These are phyloP conservation scores for Teratosphaeria viscida DNA, from an alignment of 2,329 filamentous ascomycete genomes.

Conservation along the genomic window DNA sequence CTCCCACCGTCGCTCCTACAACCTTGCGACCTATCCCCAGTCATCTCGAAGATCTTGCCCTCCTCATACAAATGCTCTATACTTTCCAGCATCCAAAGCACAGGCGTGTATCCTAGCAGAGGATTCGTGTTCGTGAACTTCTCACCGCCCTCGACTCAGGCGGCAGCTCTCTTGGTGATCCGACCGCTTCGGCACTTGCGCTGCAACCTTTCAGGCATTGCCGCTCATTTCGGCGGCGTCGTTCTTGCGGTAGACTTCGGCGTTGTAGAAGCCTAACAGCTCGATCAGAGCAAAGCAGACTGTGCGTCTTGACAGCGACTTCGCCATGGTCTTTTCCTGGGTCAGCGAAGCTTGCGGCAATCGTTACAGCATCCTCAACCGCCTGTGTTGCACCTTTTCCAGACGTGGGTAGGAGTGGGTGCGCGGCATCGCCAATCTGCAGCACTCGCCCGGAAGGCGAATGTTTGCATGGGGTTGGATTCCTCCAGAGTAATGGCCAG, in stretches of 20 bases:
- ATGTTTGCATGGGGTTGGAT: conserved; percentile 43
- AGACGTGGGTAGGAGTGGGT: conserved; percentile 44
- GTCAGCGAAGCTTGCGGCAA: conserved; percentile 37
- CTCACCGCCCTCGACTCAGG: conserved; percentile 5
- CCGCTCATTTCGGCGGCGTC: conserved; percentile 8
- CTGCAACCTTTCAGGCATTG: conserved; percentile 9
- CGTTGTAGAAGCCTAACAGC: conserved; percentile 15
- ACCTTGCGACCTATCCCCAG: conserved; percentile 9
- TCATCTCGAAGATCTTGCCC: conserved; percentile 9
- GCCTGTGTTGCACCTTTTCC: conserved; percentile 46
- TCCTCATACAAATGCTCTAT: conserved; percentile 10
- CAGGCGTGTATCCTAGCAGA: conserved; percentile 6
- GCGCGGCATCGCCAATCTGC: conserved; percentile 44
- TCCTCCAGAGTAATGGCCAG: conserved; percentile 47
- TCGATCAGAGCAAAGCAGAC: conserved; percentile 19
- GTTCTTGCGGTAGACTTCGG: conserved; percentile 12
- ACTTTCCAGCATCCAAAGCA: conserved; percentile 11
- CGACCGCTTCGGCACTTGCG: conserved; percentile 11
- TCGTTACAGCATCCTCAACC: conserved; percentile 41
- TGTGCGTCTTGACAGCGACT: conserved; percentile 21
- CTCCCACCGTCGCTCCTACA: no score
- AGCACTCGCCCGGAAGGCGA: conserved; percentile 39
- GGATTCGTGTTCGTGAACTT: conserved; percentile 14
- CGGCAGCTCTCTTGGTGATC: conserved; percentile 8
- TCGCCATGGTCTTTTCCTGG: conserved; percentile 31